Evolutionary conservation across 306 rosid species (phyloP).

Genomic region (Argentina anserina): DNA sequence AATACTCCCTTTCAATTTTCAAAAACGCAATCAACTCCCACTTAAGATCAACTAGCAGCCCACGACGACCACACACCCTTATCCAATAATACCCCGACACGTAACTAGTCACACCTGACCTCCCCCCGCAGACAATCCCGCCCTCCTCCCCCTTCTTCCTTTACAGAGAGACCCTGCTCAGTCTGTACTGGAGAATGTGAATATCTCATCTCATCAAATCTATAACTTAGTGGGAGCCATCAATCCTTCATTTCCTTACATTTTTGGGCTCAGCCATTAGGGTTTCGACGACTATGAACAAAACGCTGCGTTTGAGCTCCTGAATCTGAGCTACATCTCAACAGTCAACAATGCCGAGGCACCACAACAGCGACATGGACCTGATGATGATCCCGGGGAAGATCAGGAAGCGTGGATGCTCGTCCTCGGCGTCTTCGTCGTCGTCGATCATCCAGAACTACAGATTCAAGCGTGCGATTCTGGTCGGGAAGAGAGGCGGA

Average conservation of each 20-base stretch:
- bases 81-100: too few species aligned
- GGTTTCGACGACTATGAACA: slow-evolving; percentile 18
- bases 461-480: slow-evolving; percentile 84
- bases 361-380: slow-evolving; percentile 46
- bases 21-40: background rate
- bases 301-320: background rate
- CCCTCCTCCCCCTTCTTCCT: background rate
- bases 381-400: slow-evolving; percentile 69
- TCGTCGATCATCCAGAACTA: slow-evolving; percentile 80
- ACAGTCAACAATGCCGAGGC: slow-evolving; percentile 64
- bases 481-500: slow-evolving; percentile 80
- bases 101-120: background rate
- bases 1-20: background rate
- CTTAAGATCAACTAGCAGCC: background rate
- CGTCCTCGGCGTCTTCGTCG: slow-evolving; percentile 87
- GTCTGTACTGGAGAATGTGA: slow-evolving; percentile 26
- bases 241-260: background rate
- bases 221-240: slow-evolving; percentile 16
- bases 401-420: slow-evolving; percentile 92
- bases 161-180: slow-evolving; percentile 13
- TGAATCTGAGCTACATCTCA: background rate
- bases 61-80: slow-evolving; percentile 1
- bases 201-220: slow-evolving; percentile 30
- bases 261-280: background rate
- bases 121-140: background rate